Evolutionary conservation across 148 eudicot species (phyloP), one percentile per base, ranked within the genome.

Genomic region (Vaccinium myrtillus): DNA sequence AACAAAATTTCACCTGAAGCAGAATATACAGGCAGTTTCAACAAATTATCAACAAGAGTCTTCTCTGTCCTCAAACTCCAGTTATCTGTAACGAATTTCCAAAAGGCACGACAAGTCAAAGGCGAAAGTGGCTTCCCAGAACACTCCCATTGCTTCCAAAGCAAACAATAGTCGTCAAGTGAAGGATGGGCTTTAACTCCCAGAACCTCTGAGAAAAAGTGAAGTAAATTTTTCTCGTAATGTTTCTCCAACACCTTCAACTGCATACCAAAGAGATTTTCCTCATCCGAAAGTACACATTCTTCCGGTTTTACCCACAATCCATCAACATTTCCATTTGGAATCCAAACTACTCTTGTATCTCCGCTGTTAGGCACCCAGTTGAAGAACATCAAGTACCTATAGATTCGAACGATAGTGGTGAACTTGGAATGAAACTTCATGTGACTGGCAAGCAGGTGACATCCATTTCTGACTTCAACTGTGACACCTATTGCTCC

Each of bases 81-180:
- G n/a, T 85, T 82, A 46, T 46, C 49, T 8, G 84, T 69, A 23
- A 91, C 79, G 70, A 87, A 87, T 8, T 84, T 81, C 98, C 95
- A 94, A 71, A 94, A 91, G 7, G 94, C 87, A 85, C 78, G 82
- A 54, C 92, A 93, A 19, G 89, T 88, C 8, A n/a, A 55, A 51
- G 61, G 27, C 6, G 92, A 88, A 21, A 91, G 30, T 25, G 18
- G 4, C 79, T 43, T 18, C 50, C 85, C 88, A 46, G 92, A 82
- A 27, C 73, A 67, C 80, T 91, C 95, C 98, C 98, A 94, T 23
- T 81, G 78, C 83, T 84, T 93, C 98, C 98, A 94, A 30, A 94
- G 92, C 82, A 74, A 63, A 86, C 88, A 82, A 79, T 90, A 93
- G 83, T 93, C 91, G 0, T 87, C 90, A 25, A 90, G 67, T 1